Conservation (phyloP, 306 rosid genomes). For the Biancaea sappan region DNA sequence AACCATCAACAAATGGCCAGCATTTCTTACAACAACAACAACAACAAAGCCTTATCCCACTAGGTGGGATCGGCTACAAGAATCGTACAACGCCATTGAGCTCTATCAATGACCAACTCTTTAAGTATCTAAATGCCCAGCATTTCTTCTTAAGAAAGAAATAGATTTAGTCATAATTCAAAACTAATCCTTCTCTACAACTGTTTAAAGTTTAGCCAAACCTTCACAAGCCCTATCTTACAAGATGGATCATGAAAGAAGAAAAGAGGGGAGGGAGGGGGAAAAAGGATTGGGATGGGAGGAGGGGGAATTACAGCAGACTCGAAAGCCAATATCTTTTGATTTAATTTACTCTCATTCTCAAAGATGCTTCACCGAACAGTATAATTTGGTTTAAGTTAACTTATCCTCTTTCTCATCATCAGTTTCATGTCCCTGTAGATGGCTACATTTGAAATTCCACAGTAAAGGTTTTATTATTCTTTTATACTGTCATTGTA, state of each 20-base stretch:
- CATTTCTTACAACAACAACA: neutral
- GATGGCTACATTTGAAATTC: neutral
- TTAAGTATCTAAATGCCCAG: too few species aligned
- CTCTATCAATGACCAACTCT: too few species aligned
- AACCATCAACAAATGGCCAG: neutral
- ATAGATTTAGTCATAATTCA: neutral
- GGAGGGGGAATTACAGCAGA: neutral
- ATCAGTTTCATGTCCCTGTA: neutral
- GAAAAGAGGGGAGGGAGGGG: neutral
- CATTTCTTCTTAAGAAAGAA: neutral
- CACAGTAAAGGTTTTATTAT: neutral
- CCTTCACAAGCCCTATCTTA: neutral
- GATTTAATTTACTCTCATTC: neutral
- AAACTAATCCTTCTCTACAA: neutral
- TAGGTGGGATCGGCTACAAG: too few species aligned
- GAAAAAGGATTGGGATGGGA: neutral
- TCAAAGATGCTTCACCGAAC: neutral
- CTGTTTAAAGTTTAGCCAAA: neutral
- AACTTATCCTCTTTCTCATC: conserved; percentile 13
- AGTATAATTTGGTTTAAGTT: conserved; percentile 2
- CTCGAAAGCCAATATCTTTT: neutral
- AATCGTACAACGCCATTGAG: too few species aligned
- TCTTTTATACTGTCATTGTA: neutral
- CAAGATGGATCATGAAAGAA: neutral
- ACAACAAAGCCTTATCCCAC: too few species aligned